Percentiles rank a stretch among this genome's conserved stretches.
Evolutionary conservation across 1,284 basidiomycete species (phyloP).

Genomic region (Leccinum subrobustum): DNA sequence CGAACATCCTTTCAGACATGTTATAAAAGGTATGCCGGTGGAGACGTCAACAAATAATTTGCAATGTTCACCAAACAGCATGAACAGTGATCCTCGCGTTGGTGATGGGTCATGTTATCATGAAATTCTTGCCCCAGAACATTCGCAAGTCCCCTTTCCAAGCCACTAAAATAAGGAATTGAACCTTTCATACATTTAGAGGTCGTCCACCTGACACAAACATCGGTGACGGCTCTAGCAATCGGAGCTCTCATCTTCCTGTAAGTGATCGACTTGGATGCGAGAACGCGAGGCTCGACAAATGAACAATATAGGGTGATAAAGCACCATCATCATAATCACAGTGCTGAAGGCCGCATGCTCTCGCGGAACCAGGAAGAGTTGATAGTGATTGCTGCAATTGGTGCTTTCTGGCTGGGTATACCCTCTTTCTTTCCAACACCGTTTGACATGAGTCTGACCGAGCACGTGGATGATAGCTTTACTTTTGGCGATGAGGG

Average conservation of each 20-base stretch:
- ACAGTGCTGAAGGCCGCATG: slow-evolving; percentile 42
- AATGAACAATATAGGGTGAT: slow-evolving; percentile 38
- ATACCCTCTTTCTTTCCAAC: slow-evolving; percentile 25
- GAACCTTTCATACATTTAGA: slow-evolving; percentile 39
- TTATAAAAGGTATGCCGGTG: slow-evolving; percentile 29
- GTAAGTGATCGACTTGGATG: slow-evolving; percentile 40
- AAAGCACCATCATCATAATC: slow-evolving; percentile 60
- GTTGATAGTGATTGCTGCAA: slow-evolving; percentile 61
- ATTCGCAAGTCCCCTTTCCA: slow-evolving; percentile 38
- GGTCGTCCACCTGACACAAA: slow-evolving; percentile 67
- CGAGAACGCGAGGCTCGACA: not conserved
- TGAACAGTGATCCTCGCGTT: slow-evolving; percentile 31
- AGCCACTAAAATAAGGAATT: slow-evolving; percentile 4
- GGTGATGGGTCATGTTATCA: slow-evolving; percentile 33
- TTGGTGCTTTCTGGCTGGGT: slow-evolving; percentile 76
- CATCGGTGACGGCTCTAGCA: slow-evolving; percentile 65
- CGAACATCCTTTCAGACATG: slow-evolving; percentile 32
- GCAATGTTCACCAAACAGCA: slow-evolving; percentile 13
- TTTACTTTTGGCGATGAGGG: slow-evolving; percentile 47
- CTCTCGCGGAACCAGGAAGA: slow-evolving; percentile 71
- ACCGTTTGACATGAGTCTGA: slow-evolving; percentile 4
- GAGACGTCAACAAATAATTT: not conserved
- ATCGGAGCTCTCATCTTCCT: slow-evolving; percentile 60
- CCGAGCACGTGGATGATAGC: slow-evolving; percentile 31
- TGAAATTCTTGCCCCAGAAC: slow-evolving; percentile 39